phyloP scores from a whole-genome alignment of 306 rosid species.

The Elaeagnus macrophylla region DNA sequence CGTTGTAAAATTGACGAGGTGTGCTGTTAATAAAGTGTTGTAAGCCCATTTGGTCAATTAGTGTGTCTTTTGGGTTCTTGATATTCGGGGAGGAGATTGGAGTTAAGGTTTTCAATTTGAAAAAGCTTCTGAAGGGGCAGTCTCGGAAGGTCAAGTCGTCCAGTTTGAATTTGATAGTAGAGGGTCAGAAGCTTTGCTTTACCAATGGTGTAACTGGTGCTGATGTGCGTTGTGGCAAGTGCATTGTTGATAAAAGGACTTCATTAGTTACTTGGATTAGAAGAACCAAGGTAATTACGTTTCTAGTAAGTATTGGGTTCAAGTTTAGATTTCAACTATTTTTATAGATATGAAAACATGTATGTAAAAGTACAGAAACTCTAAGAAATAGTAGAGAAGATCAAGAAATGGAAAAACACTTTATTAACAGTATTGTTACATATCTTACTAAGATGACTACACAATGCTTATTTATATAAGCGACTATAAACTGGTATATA shows the following conservation, averaged over 20 bases:
- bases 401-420: no score
- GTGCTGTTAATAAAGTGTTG: constrained; percentile 67
- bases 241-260: constrained; percentile 19
- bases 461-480: no score
- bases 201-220: constrained; percentile 36
- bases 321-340: not conserved
- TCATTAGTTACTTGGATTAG: constrained; percentile 33
- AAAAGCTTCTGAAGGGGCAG: constrained; percentile 44
- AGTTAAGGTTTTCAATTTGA: constrained; percentile 54
- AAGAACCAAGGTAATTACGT: constrained; percentile 30
- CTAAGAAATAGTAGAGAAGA: no score
- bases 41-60: constrained; percentile 53
- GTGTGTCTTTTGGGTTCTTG: constrained; percentile 51
- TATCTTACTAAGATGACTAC: no score
- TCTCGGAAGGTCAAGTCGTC: constrained; percentile 22
- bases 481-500: no score
- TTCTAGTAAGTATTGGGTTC: constrained; percentile 42
- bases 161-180: constrained; percentile 17
- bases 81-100: constrained; percentile 72
- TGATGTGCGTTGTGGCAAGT: constrained; percentile 20
- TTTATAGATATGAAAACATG: not conserved
- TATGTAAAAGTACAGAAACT: no score
- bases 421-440: no score
- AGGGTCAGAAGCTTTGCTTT: constrained; percentile 20
- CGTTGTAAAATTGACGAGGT: constrained; percentile 59